Percentiles rank a stretch among this genome's conserved stretches.
Conservation (phyloP, 371 early-diverging fungal species). For the Mortierella sp. region DNA sequence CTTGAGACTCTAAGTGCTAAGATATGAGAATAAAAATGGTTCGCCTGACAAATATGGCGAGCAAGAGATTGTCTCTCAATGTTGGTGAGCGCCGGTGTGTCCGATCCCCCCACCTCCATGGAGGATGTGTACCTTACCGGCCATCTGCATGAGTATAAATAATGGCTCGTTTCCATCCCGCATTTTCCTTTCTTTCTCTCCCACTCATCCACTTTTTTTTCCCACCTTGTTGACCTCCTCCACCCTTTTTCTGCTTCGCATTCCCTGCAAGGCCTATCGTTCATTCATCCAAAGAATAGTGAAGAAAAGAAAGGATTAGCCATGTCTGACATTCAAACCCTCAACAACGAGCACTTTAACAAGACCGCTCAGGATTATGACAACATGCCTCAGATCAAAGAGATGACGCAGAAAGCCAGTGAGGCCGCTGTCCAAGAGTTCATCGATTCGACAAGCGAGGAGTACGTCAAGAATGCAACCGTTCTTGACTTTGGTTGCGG, state of each 20-base stretch:
- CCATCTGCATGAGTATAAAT: no score
- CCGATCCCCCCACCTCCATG: no score
- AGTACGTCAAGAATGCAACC: constrained; percentile 22
- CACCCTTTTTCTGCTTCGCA: not conserved
- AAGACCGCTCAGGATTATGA: constrained; percentile 39
- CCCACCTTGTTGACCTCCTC: not conserved
- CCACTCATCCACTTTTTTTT: not conserved
- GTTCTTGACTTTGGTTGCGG: constrained; percentile 47
- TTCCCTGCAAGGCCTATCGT: no score
- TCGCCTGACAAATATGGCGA: no score
- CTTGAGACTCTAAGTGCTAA: no score
- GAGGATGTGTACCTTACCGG: no score
- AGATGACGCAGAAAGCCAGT: constrained; percentile 23
- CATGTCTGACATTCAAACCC: constrained; percentile 25
- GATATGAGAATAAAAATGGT: no score
- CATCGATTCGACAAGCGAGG: constrained; percentile 21
- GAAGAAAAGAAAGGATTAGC: not conserved
- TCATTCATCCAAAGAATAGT: not conserved
- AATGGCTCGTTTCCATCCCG: no score
- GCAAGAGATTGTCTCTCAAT: no score
- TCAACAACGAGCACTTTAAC: constrained; percentile 47
- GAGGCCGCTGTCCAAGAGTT: constrained; percentile 20
- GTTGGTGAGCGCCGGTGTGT: no score
- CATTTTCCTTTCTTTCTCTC: not conserved
- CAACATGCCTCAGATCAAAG: constrained; percentile 12